Evolutionary conservation across 805 yeast genomes (phyloP).

Genomic region (Cyberlindnera mycetangii): DNA sequence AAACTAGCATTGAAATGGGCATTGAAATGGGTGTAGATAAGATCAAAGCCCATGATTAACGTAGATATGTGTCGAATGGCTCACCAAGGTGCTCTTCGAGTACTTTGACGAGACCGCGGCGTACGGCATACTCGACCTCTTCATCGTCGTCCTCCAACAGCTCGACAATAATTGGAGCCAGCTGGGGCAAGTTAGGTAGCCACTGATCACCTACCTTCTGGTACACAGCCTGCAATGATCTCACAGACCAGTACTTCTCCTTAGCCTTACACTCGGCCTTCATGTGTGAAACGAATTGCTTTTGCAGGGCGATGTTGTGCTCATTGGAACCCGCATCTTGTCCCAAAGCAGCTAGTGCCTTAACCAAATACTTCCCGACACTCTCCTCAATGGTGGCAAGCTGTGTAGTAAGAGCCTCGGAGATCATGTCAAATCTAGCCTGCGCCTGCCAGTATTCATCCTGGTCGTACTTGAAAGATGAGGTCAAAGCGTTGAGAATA

Average conservation of each 20-base stretch:
- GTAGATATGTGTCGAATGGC: constrained; percentile 81
- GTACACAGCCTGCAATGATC: constrained; percentile 75
- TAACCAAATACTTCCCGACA: constrained; percentile 78
- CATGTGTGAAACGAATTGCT: constrained; percentile 60
- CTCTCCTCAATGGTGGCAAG: constrained; percentile 63
- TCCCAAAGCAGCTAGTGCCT: constrained; percentile 74
- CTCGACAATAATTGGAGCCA: constrained; percentile 95
- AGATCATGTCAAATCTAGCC: constrained; percentile 74
- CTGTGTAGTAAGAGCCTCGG: constrained; percentile 62
- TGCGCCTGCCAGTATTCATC: constrained; percentile 95
- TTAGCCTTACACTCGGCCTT: constrained; percentile 53
- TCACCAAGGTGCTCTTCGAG: constrained; percentile 93
- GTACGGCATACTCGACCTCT: constrained; percentile 84
- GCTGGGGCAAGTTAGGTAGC: constrained; percentile 86
- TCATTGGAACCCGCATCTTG: constrained; percentile 66
- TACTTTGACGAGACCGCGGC: constrained; percentile 85
- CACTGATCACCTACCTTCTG: constrained; percentile 93
- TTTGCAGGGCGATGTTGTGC: constrained; percentile 73
- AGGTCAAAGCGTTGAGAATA: constrained; percentile 65
- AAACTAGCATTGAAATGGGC: not conserved
- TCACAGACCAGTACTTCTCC: constrained; percentile 78
- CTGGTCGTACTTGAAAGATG: constrained; percentile 84
- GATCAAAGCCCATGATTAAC: too few species aligned
- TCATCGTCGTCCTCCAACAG: constrained; percentile 94
- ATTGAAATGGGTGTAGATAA: not conserved